phyloP scores from a whole-genome alignment of 1,284 basidiomycete genomes.

The Ustilago cynodontis region DNA sequence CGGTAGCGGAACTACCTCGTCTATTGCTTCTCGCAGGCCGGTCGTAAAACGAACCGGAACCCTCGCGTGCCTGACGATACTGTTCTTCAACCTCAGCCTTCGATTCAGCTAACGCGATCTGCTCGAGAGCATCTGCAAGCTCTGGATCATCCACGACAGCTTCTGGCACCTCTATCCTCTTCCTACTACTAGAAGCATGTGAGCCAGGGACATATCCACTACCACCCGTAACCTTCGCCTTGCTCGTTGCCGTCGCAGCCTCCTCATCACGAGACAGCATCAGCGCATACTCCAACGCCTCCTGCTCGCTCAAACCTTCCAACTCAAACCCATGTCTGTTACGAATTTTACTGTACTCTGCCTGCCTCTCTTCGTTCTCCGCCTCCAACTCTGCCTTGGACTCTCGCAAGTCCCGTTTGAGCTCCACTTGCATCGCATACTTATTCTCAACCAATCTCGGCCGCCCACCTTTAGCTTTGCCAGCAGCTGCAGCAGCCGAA shows the following conservation, averaged over 20 bases:
- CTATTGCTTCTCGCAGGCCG: slow-evolving; percentile 5
- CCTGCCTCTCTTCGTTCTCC: slow-evolving; percentile 77
- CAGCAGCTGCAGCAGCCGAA: slow-evolving; percentile 22
- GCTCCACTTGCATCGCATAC: slow-evolving; percentile 50
- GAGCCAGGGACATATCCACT: slow-evolving; percentile 36
- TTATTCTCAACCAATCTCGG: slow-evolving; percentile 43
- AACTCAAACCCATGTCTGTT: slow-evolving; percentile 72
- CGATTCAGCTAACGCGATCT: slow-evolving; percentile 56
- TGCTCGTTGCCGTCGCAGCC: slow-evolving; percentile 56
- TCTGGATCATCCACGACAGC: slow-evolving; percentile 46
- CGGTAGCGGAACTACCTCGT: slow-evolving; percentile 13
- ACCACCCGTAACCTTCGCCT: slow-evolving; percentile 25
- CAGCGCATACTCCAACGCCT: slow-evolving; percentile 83
- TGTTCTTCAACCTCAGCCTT: slow-evolving; percentile 32
- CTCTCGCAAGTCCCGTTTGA: slow-evolving; percentile 64
- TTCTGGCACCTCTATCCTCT: slow-evolving; percentile 25
- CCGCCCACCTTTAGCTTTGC: slow-evolving; percentile 20
- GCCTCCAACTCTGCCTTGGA: slow-evolving; percentile 72
- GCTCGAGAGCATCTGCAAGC: slow-evolving; percentile 55
- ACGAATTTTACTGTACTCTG: slow-evolving; percentile 72
- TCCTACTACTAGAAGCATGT: slow-evolving; percentile 24
- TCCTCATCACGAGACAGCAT: slow-evolving; percentile 88
- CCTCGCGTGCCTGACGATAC: slow-evolving; percentile 10
- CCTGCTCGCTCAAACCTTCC: slow-evolving; percentile 79
- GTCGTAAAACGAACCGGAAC: slow-evolving; percentile 24